Evolutionary conservation across 2,329 filamentous ascomycete genomes (phyloP), one percentile per base, ranked within the genome.

Genomic region (Stylonectria norvegica): DNA sequence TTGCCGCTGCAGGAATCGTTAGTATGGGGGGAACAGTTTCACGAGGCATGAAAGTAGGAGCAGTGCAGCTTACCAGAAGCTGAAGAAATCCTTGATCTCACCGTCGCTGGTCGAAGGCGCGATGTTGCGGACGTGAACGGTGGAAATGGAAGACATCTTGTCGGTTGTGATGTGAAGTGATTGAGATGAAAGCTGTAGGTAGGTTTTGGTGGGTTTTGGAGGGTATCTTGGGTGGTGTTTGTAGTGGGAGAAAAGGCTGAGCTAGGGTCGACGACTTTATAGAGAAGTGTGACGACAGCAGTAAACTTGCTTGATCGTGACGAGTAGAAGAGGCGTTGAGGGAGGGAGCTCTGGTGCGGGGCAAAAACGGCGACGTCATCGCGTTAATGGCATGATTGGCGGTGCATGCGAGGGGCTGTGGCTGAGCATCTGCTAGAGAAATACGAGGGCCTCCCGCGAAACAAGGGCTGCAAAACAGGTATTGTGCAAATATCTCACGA

Each of bases 61-160:
- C 22, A 12, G 22, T 8, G 4, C 20, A 18, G 45, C 79, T 64
- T 76, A 91, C 88, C 81, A 85, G 70, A 97, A 97, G 74, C 86
- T 93, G 76, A 98, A 98, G 77, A 98, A 98, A 63, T 95, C 90
- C 61, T 81, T 82, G 58, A 98, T 83, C 69, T 97, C 89, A 70
- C 90, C 85, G 69, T 98, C 89, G 54, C 79, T 81, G 42, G 91
- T 96, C 64, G 83, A 70, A 48, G 74, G 64, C 55, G 86, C 82
- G 70, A 98, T 95, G 72, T 93, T 90, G 71, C 86, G 86, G 59
- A 97, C 90, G 71, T 90, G 73, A 50, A 96, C 88, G 36, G 86
- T 91, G 38, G 64, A 57, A 57, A 71, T 78, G 57, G 69, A 64
- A 58, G 77, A 70, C 78, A 82, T 82, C 50, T 28, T 73, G 63